Evolutionary conservation across 164 flowering plant genomes (phyloP).

Genomic region (Vitis rupestris): DNA sequence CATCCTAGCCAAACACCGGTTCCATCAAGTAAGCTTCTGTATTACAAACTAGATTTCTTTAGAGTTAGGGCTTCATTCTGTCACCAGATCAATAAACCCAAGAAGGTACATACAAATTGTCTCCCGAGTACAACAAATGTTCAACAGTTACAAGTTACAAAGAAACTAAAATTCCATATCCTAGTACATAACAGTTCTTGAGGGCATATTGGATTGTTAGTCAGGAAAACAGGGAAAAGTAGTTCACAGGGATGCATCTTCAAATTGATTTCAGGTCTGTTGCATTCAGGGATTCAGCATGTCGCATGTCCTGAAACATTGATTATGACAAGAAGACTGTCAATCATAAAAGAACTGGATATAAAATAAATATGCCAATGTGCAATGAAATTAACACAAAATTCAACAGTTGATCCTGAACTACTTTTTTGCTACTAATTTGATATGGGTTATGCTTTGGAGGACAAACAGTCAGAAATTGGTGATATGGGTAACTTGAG

Average conservation of each 20-base stretch:
- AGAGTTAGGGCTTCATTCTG: too few relatives aligned
- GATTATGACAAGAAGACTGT: background rate
- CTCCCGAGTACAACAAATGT: too few relatives aligned
- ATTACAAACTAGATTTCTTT: too few relatives aligned
- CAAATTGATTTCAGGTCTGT: slow-evolving; percentile 19
- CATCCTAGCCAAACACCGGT: too few relatives aligned
- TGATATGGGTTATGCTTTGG: too few relatives aligned
- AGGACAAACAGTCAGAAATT: too few relatives aligned
- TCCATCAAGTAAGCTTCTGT: too few relatives aligned
- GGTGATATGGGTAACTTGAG: too few relatives aligned
- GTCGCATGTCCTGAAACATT: background rate
- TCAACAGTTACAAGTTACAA: too few relatives aligned
- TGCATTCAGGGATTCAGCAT: slow-evolving; percentile 9
- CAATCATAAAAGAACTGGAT: background rate
- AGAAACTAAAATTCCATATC: background rate
- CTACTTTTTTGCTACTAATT: too few relatives aligned
- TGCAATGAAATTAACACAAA: background rate
- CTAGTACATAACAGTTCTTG: background rate
- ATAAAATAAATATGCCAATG: background rate
- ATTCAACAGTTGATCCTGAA: background rate
- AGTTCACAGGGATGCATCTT: slow-evolving; percentile 13
- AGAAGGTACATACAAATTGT: too few relatives aligned
- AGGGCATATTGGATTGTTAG: background rate
- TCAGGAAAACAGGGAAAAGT: background rate
- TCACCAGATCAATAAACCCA: too few relatives aligned